Base-by-base conservation (phyloP, 495 filamentous ascomycete genomes). In the Coniosporium apollinis region DNA sequence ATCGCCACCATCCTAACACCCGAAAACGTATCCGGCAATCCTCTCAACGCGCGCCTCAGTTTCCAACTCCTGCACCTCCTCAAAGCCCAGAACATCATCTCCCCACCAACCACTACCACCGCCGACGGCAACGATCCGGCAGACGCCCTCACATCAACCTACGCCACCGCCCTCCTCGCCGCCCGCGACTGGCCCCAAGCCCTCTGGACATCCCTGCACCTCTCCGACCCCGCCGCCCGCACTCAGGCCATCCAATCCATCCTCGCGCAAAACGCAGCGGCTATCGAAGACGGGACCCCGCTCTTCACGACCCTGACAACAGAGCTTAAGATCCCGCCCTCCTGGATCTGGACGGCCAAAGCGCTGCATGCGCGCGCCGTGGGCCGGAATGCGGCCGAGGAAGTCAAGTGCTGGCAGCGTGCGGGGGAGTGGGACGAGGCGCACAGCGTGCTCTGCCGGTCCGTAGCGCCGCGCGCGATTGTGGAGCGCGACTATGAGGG, bases 261-360 rank as follows among this genome's bases (percentile, higher is more conserved):
- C 25, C 67, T 93, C 4, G 72, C 72, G 19, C 70, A 71, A 7
- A 11, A 41, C 24, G 36, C 43, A 18, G 65, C 69, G 22, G 51
- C 58, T 3, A 60, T 76, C 16, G 60, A 59, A 2, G 69, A 72
- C 22, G 63, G 62, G 7, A 31, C 40, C 25, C 44, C 59, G 5
- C 52, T 57, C 24, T 83, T 76, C 59, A 56, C 54, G 11, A 66
- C 66, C 16, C 64, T 91, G 0, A 60, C 65, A 3, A 46, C 62
- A 20, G 65, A 68, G 3, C 68, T 79, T 30, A 63, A 74, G 35
- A 64, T 96, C 33, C 80, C 84, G 3, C 64, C 63, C 22, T 46
- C 60, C 17, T 92, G 83, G 84, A 66, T 96, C 42, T 86, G 76
- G 72, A 72, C 82, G 36, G 82, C 87, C 19, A 84, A 84, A 59